Percentiles rank a stretch among this genome's conserved stretches.
Conservation (phyloP, 2,329 filamentous ascomycete species). For the Ilyonectria sp. region DNA sequence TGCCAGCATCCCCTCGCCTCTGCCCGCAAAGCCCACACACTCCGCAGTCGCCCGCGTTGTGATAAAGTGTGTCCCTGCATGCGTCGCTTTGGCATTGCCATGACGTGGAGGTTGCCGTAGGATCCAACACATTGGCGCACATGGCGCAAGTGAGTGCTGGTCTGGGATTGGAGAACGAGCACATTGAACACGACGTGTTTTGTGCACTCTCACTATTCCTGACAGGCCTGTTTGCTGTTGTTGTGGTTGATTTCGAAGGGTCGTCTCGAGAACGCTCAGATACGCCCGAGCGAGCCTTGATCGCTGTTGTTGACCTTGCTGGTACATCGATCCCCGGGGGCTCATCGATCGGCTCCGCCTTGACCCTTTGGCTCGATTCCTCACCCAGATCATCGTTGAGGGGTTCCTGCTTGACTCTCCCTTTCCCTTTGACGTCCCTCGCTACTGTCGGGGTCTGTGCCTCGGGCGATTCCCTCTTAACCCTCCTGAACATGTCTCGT, state of each 20-base stretch:
- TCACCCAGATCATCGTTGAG: background rate
- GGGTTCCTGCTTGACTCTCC: constrained; percentile 10
- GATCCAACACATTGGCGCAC: constrained; percentile 79
- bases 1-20: constrained; percentile 46
- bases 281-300: background rate
- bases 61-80: constrained; percentile 72
- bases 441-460: background rate
- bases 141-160: constrained; percentile 73
- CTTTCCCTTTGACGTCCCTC: background rate
- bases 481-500: constrained; percentile 56
- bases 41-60: constrained; percentile 79
- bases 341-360: constrained; percentile 28
- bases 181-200: constrained; percentile 68
- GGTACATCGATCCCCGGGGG: constrained; percentile 9
- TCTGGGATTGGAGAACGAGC: constrained; percentile 75
- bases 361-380: constrained; percentile 21
- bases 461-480: constrained; percentile 43
- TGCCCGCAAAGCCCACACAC: constrained; percentile 79
- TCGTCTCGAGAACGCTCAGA: background rate
- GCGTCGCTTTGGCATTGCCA: constrained; percentile 74
- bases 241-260: background rate
- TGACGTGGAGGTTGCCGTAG: constrained; percentile 64
- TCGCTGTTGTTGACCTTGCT: background rate
- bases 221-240: background rate
- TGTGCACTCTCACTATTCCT: background rate